A percentile compares a stretch with the other conserved stretches of the same genome.
Evolutionary conservation across 2,329 filamentous ascomycete species (phyloP).

Genomic region (Aaosphaeria pasadenensis): DNA sequence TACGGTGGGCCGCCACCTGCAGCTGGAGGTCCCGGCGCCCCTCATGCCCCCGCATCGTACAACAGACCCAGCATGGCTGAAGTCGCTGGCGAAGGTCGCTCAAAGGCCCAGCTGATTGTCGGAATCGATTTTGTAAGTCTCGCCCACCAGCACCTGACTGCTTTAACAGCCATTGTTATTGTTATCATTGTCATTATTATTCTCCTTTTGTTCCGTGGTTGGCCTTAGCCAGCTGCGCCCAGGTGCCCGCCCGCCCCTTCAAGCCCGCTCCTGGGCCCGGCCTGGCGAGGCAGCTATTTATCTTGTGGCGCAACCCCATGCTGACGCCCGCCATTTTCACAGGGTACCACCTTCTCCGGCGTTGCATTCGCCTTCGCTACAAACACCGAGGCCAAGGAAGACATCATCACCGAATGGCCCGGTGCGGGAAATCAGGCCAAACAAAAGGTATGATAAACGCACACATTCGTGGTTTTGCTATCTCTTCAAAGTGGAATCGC

Average conservation of each 20-base stretch:
- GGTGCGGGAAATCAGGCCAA: conserved; percentile 97
- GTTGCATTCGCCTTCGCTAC: conserved; percentile 92
- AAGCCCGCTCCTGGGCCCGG: background rate
- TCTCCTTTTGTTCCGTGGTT: background rate
- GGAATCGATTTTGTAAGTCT: conserved; percentile 88
- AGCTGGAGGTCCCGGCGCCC: conserved; percentile 22
- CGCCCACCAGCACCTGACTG: background rate
- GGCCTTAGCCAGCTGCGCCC: too few species aligned
- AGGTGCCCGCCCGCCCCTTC: too few species aligned
- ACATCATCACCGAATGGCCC: conserved; percentile 99
- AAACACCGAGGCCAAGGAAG: conserved; percentile 95
- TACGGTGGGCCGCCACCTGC: conserved; percentile 24
- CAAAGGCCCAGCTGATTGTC: conserved; percentile 95
- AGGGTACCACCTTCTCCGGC: conserved; percentile 97
- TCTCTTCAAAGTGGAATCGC: conserved; percentile 1
- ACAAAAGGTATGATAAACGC: conserved; percentile 70
- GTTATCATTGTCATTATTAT: background rate
- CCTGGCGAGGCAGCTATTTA: background rate
- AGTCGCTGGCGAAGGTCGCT: conserved; percentile 82
- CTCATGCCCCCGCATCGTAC: conserved; percentile 30
- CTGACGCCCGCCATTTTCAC: conserved; percentile 13
- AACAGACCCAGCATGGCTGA: conserved; percentile 50
- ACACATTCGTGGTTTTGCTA: background rate
- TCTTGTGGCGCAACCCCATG: conserved; percentile 7
- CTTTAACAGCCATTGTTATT: background rate